Evolutionary conservation across 768 basidiomycete genomes (phyloP).

Genomic region (Leccinum broughii): DNA sequence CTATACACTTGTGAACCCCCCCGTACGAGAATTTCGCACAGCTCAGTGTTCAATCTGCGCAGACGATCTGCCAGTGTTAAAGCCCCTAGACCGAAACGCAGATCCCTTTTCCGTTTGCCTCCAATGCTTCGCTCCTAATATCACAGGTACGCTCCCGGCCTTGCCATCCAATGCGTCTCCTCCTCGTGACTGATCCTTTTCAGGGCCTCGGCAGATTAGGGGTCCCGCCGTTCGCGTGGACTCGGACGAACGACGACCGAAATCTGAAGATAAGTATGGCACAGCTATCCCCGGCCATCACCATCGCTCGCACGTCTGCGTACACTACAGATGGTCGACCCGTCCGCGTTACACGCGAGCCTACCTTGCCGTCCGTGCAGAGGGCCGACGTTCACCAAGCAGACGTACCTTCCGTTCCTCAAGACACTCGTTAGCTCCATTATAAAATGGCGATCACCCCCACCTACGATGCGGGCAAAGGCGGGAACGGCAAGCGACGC

Average conservation of each 20-base stretch:
- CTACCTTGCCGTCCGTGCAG: slow-evolving; percentile 43
- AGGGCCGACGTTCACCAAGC: slow-evolving; percentile 57
- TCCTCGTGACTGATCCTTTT: neutral
- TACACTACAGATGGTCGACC: slow-evolving; percentile 35
- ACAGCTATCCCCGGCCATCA: slow-evolving; percentile 50
- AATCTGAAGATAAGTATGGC: slow-evolving; percentile 53
- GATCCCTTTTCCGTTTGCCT: too few species aligned
- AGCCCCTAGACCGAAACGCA: too few species aligned
- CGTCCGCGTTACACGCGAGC: slow-evolving; percentile 42
- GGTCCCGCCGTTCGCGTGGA: slow-evolving; percentile 34
- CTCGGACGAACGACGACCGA: slow-evolving; percentile 3
- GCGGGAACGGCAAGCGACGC: slow-evolving; percentile 47
- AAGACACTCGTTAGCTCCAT: slow-evolving; percentile 81
- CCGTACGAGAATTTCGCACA: too few species aligned
- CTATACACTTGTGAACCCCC: too few species aligned
- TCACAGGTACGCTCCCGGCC: slow-evolving; percentile 49
- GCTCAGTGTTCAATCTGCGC: too few species aligned
- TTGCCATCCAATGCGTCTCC: neutral
- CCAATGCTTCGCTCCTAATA: too few species aligned
- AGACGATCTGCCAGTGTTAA: too few species aligned
- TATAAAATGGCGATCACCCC: slow-evolving; percentile 74
- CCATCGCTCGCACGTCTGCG: slow-evolving; percentile 34
- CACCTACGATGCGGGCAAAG: slow-evolving; percentile 9
- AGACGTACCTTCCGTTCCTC: slow-evolving; percentile 82
- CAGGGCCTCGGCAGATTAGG: slow-evolving; percentile 86